phyloP scores from a whole-genome alignment of 108 stramenopile species.

The Skeletonema potamos region DNA sequence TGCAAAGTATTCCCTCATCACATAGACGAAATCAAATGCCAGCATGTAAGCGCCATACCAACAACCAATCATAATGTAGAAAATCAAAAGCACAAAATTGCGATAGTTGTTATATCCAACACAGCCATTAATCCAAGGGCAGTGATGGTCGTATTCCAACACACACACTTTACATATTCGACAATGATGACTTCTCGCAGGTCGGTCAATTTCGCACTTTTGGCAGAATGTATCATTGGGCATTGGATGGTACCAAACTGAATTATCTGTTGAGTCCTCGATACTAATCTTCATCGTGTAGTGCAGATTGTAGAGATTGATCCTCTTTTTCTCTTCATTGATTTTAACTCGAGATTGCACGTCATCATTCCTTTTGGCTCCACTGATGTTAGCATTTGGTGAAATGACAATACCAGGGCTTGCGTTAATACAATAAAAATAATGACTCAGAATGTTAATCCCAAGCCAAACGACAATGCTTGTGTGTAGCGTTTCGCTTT shows the following conservation, averaged over 20 bases:
- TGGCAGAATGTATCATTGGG: conserved; percentile 51
- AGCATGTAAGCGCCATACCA: conserved; percentile 66
- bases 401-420: conserved; percentile 68
- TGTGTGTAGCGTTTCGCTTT: conserved; percentile 41
- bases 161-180: conserved; percentile 68
- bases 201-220: conserved; percentile 60
- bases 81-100: conserved; percentile 62
- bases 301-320: conserved; percentile 11
- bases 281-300: not conserved
- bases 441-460: conserved; percentile 65
- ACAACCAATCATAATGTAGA: conserved; percentile 63
- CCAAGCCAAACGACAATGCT: conserved; percentile 52
- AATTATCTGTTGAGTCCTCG: not conserved
- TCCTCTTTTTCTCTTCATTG: conserved; percentile 1
- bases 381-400: not conserved
- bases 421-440: conserved; percentile 44
- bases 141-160: conserved; percentile 94
- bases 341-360: conserved; percentile 1
- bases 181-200: conserved; percentile 85
- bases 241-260: conserved; percentile 34
- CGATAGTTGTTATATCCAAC: conserved; percentile 90
- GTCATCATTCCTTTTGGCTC: not conserved
- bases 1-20: conserved; percentile 42
- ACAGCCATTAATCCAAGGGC: conserved; percentile 98
- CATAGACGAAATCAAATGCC: conserved; percentile 49